Conservation (phyloP, 73 alveolate species). For the Diophrys appendiculata region DNA sequence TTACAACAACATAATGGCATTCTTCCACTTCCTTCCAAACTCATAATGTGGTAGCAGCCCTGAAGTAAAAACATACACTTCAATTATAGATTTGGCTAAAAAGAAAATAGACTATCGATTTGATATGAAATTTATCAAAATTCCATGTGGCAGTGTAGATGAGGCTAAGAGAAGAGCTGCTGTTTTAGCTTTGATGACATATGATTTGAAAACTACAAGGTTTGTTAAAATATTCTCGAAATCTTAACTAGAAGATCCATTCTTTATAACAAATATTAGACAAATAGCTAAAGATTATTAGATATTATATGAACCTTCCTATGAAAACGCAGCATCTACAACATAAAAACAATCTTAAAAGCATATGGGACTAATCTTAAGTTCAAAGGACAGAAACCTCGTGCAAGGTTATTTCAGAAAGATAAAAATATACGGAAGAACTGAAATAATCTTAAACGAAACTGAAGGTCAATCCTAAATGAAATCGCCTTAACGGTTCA, state of each 20-base stretch:
- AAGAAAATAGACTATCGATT: neutral
- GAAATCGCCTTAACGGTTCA: neutral
- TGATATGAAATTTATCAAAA: constrained; percentile 16
- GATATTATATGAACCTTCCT: neutral
- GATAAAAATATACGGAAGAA: neutral
- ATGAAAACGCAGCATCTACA: neutral
- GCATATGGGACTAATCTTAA: neutral
- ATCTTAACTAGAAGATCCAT: constrained; percentile 19
- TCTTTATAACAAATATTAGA: constrained; percentile 16
- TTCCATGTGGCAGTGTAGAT: constrained; percentile 3
- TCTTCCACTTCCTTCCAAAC: neutral
- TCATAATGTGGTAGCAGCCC: neutral
- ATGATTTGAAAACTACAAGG: constrained; percentile 1
- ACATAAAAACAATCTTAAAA: neutral
- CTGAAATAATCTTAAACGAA: neutral
- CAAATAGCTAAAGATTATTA: neutral
- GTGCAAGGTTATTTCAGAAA: constrained; percentile 2
- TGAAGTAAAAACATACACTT: neutral
- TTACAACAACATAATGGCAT: neutral
- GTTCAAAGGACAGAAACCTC: neutral
- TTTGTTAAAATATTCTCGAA: constrained; percentile 10
- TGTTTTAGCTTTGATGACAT: constrained; percentile 6
- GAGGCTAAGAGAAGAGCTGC: constrained; percentile 31
- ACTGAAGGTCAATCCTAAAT: constrained; percentile 3
- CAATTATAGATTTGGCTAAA: neutral